A percentile compares a stretch with the other conserved stretches of the same genome.
These are phyloP conservation scores for Ceratocystis eucalypticola DNA, from an alignment of 2,329 filamentous ascomycete species.

Conservation along the genomic window DNA sequence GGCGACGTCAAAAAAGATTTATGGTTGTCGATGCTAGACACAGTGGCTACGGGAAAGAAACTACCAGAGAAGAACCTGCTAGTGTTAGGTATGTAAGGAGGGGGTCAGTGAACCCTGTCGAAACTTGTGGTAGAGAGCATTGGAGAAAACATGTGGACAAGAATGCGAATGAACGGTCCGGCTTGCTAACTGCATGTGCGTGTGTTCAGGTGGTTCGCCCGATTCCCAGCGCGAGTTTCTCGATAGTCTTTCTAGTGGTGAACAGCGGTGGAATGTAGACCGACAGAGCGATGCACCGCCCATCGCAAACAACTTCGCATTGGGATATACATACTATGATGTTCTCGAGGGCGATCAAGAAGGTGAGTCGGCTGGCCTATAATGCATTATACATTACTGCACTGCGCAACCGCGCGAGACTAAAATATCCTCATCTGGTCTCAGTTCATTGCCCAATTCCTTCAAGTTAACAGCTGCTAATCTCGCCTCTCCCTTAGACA, in stretches of 20 bases:
- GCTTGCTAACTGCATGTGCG: slow-evolving; percentile 5
- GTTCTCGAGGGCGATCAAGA: slow-evolving; percentile 89
- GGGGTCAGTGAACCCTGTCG: neutral
- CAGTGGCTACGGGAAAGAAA: slow-evolving; percentile 76
- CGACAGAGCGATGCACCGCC: slow-evolving; percentile 53
- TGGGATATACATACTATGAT: slow-evolving; percentile 92
- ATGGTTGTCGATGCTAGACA: slow-evolving; percentile 88
- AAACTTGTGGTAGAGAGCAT: slow-evolving; percentile 1
- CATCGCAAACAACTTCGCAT: slow-evolving; percentile 79
- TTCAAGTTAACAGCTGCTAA: neutral
- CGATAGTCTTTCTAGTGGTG: slow-evolving; percentile 45
- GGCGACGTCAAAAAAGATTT: slow-evolving; percentile 73
- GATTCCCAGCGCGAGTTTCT: slow-evolving; percentile 78
- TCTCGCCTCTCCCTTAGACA: slow-evolving; percentile 42
- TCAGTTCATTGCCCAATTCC: neutral
- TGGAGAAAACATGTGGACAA: neutral
- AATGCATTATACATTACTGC: no score
- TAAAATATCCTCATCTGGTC: no score
- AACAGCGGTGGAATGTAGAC: slow-evolving; percentile 40
- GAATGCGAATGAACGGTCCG: neutral
- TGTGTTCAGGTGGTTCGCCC: slow-evolving; percentile 54
- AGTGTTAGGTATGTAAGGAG: slow-evolving; percentile 52
- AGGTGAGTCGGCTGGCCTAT: slow-evolving; percentile 37
- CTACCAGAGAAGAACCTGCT: slow-evolving; percentile 85
- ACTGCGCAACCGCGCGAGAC: no score